A percentile compares a stretch with the other conserved stretches of the same genome.
Evolutionary conservation across 257 asterid species (phyloP).

Genomic region (Solanum sparsipilum): DNA sequence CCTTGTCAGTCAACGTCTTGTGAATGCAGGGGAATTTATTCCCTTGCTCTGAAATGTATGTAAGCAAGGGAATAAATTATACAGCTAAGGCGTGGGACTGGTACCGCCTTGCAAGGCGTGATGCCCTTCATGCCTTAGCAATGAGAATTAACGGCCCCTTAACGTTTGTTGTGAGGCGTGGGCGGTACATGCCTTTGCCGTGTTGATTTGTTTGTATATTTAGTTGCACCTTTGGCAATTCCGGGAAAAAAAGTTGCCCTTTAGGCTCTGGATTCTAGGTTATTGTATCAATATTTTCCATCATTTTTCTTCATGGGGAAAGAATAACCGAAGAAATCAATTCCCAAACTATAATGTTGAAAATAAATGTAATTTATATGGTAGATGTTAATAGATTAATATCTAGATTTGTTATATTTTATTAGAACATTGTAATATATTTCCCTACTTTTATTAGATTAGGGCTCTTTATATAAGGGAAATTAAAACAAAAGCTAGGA

Average conservation of each 20-base stretch:
- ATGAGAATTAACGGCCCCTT: background rate
- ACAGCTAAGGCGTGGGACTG: background rate
- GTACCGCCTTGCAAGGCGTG: background rate
- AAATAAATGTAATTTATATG: background rate
- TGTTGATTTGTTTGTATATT: no score
- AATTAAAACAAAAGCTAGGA: background rate
- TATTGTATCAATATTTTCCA: no score
- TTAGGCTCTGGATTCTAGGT: no score
- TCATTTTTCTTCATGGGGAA: no score
- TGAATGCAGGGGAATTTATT: no score
- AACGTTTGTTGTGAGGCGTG: background rate
- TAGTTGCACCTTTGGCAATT: no score
- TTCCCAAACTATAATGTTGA: background rate
- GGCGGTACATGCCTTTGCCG: background rate
- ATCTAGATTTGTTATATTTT: background rate
- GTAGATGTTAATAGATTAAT: background rate
- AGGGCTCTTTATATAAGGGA: background rate
- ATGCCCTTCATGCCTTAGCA: background rate
- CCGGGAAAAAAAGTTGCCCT: no score
- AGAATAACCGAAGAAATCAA: no score
- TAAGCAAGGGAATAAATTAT: no score
- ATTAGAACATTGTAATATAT: background rate
- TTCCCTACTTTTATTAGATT: background rate
- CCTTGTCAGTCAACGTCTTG: no score
- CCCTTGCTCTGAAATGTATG: no score